Percentiles rank a stretch among this genome's conserved stretches.
Evolutionary conservation across 306 rosid species (phyloP).

Genomic region (Vigna nakashimae): DNA sequence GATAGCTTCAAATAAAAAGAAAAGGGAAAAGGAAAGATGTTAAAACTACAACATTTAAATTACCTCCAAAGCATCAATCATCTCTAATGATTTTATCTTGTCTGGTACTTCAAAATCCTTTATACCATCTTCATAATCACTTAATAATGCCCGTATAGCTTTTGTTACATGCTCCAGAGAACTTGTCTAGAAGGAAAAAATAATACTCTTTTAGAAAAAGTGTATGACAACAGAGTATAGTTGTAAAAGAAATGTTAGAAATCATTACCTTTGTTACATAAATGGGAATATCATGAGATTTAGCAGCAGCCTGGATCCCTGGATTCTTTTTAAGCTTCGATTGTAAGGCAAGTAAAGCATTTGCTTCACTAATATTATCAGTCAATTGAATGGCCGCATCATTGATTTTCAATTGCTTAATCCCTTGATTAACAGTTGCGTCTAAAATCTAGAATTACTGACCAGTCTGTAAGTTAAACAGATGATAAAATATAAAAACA

Average conservation of each 20-base stretch:
- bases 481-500: conserved; percentile 31
- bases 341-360: conserved; percentile 88
- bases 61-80: conserved; percentile 92
- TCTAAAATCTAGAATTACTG: conserved; percentile 81
- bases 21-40: conserved; percentile 26
- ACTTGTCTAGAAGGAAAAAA: conserved; percentile 60
- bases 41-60: conserved; percentile 41
- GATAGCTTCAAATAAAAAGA: background rate
- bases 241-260: conserved; percentile 17
- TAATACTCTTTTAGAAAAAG: conserved; percentile 38
- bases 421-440: conserved; percentile 82
- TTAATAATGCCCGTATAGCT: conserved; percentile 69
- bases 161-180: conserved; percentile 83
- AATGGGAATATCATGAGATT: conserved; percentile 76
- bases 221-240: conserved; percentile 13
- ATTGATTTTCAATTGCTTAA: conserved; percentile 74
- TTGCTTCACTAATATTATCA: conserved; percentile 90
- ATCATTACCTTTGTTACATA: conserved; percentile 77
- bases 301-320: conserved; percentile 90
- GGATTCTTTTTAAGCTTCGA: conserved; percentile 91
- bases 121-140: conserved; percentile 74
- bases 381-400: conserved; percentile 71
- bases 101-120: conserved; percentile 63
- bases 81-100: conserved; percentile 65
- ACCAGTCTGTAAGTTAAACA: conserved; percentile 61